A percentile compares a stretch with the other conserved stretches of the same genome.
These are phyloP conservation scores for Lecanicillium sp. DNA, from an alignment of 2,329 filamentous ascomycete genomes.

Conservation along the genomic window DNA sequence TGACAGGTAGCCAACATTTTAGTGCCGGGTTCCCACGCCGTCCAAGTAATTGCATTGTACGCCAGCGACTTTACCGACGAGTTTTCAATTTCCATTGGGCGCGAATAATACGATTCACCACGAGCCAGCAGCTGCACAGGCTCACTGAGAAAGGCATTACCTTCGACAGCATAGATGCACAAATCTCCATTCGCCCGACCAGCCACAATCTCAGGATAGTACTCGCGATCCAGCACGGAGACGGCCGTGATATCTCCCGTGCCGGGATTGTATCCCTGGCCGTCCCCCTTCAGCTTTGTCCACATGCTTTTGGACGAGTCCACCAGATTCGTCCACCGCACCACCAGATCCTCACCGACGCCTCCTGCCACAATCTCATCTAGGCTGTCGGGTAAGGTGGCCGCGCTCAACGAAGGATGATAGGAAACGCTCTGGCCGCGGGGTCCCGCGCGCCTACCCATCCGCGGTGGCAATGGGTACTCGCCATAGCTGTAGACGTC, in stretches of 20 bases:
- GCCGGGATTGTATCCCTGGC: constrained; percentile 31
- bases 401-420: constrained; percentile 41
- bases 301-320: constrained; percentile 21
- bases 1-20: constrained; percentile 23
- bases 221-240: constrained; percentile 30
- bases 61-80: constrained; percentile 18
- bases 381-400: constrained; percentile 24
- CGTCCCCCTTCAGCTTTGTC: constrained; percentile 29
- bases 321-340: constrained; percentile 27
- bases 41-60: constrained; percentile 22
- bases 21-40: constrained; percentile 22
- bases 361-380: constrained; percentile 43
- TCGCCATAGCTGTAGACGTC: constrained; percentile 21
- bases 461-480: constrained; percentile 11
- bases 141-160: constrained; percentile 19
- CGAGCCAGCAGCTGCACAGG: constrained; percentile 15
- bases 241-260: constrained; percentile 43
- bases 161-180: constrained; percentile 32
- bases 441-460: constrained; percentile 11
- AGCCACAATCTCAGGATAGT: constrained; percentile 29
- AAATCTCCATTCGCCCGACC: constrained; percentile 44
- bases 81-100: constrained; percentile 3
- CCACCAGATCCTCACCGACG: constrained; percentile 42
- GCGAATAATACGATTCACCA: constrained; percentile 3
- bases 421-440: constrained; percentile 29